Evolutionary conservation across 1,139 yeast genomes (phyloP), one percentile per base, ranked within the genome.

Genomic region (Zygoascus sp.): DNA sequence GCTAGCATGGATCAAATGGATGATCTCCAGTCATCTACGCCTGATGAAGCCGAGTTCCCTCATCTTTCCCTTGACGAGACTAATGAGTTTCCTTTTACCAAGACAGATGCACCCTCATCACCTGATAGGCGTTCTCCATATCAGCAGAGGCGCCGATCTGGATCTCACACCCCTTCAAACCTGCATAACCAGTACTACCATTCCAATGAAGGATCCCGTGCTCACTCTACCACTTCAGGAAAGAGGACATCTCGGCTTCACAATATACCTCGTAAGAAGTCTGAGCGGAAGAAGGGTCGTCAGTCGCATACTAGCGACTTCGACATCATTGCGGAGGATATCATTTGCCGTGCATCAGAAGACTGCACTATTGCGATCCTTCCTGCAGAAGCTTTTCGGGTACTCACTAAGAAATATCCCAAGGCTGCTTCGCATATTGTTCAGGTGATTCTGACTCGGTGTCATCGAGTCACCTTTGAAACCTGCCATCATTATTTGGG

Each of bases 401-500:
- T 85, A 48, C 76, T 92, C 40, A 84, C 87, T 11, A 62, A 71
- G 32, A 86, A 82, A 57, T 87, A 82, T 60, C 97, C 98, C 6
- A 80, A 85, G 54, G 87, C 96, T 0, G 83, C 96, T 0, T 86
- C 97, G 0, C 96, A 90, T 63, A 90, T 92, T 40, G 94, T 92
- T 7, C 96, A 95, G 54, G 89, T 92, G 79, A 88, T 92, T 15
- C 70, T 90, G 52, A 83, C 95, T 1, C 76, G 96, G 53, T 73
- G 92, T 49, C 88, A 88, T 62, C 77, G 95, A 57, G 97, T 92
- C 5, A 90, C 97, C 0, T 81, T 90, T 67, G 92, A 84, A 60
- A 86, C 97, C 0, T 86, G 94, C 10, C 94, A 90, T 61, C 77
- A 80, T 56, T 92, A 92, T 62, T 70, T 92, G 45, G 96, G 96